Evolutionary conservation across 345 rosid genomes (phyloP).

Genomic region (Eutrema japonicum): DNA sequence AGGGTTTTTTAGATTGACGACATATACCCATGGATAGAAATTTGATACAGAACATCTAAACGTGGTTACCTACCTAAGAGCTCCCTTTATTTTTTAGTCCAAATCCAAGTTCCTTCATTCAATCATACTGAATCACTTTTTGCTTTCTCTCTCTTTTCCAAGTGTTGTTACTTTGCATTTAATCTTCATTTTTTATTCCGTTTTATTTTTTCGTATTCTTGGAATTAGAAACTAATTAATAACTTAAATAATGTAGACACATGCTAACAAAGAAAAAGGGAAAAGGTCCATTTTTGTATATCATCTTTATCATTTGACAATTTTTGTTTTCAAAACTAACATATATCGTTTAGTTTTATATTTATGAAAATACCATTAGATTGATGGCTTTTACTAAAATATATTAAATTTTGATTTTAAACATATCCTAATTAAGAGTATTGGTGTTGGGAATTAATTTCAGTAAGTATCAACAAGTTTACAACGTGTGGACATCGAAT

Average conservation of each 20-base stretch:
- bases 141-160: background rate
- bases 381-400: background rate
- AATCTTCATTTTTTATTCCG: background rate
- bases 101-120: background rate
- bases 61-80: constrained; percentile 40
- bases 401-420: background rate
- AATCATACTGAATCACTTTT: background rate
- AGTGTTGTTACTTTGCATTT: background rate
- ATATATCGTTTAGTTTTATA: background rate
- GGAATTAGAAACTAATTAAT: background rate
- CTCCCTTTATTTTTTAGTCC: constrained; percentile 10
- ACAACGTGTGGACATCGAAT: background rate
- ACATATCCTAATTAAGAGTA: background rate
- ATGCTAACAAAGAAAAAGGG: background rate
- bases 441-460: background rate
- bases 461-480: background rate
- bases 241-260: background rate
- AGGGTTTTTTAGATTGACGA: background rate
- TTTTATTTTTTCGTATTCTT: background rate
- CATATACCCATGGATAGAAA: background rate
- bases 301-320: constrained; percentile 3
- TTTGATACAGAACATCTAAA: constrained; percentile 11
- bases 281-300: background rate
- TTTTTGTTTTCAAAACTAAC: background rate
- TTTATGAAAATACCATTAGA: background rate